Evolutionary conservation across 2,329 filamentous ascomycete genomes (phyloP).

Genomic region (Coleophoma eucalyptorum): DNA sequence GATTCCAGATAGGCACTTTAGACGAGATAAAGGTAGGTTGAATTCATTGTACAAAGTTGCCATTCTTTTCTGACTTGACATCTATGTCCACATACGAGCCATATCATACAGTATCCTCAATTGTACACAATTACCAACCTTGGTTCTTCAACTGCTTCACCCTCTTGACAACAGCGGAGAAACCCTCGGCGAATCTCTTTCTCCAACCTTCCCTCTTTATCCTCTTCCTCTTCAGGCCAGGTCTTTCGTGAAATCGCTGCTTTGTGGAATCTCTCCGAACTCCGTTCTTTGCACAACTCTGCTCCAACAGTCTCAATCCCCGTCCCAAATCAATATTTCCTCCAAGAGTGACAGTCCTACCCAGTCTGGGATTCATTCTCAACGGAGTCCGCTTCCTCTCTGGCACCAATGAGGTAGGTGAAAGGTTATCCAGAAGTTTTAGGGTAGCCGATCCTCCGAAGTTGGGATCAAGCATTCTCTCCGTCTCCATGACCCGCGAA

Average conservation of each 20-base stretch:
- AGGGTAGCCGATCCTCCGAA: no score
- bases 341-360: background rate
- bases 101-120: slow-evolving; percentile 1
- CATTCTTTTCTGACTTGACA: background rate
- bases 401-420: no score
- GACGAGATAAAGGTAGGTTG: no score
- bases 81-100: background rate
- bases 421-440: no score
- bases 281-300: slow-evolving; percentile 47
- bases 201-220: slow-evolving; percentile 67
- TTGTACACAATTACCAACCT: slow-evolving; percentile 60
- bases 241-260: slow-evolving; percentile 73
- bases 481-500: slow-evolving; percentile 4
- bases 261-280: slow-evolving; percentile 49
- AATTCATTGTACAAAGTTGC: no score
- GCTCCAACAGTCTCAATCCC: slow-evolving; percentile 31
- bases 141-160: slow-evolving; percentile 70
- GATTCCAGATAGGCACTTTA: background rate
- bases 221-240: slow-evolving; percentile 75
- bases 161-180: slow-evolving; percentile 58
- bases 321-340: slow-evolving; percentile 18
- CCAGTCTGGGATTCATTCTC: background rate
- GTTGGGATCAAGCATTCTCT: no score
- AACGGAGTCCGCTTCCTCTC: background rate
- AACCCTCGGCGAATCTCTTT: slow-evolving; percentile 63